phyloP scores from a whole-genome alignment of 371 early-diverging fungal genomes.

The Mucor sp. region DNA sequence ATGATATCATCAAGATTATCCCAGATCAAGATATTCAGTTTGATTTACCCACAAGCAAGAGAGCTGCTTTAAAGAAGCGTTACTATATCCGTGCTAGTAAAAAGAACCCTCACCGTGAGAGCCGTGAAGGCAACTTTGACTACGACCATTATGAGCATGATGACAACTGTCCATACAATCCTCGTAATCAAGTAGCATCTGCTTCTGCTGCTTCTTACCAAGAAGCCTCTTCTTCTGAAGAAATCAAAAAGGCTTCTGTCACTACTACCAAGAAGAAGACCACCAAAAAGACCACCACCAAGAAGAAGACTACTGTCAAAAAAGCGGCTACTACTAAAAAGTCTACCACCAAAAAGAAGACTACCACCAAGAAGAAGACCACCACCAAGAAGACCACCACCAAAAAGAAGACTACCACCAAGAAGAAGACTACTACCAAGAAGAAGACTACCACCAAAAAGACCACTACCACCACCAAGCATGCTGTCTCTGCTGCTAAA shows the following conservation, averaged over 20 bases:
- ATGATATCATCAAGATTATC: conserved; percentile 34
- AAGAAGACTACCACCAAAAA: conserved; percentile 17
- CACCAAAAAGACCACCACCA: conserved; percentile 2
- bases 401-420: neutral
- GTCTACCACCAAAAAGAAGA: conserved; percentile 5
- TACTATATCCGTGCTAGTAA: conserved; percentile 20
- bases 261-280: conserved; percentile 10
- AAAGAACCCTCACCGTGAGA: neutral
- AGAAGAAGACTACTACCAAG: too few relatives aligned
- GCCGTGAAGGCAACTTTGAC: conserved; percentile 17
- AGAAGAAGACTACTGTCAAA: neutral
- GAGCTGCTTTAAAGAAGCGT: conserved; percentile 17
- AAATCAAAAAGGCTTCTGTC: neutral
- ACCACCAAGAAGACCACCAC: conserved; percentile 1
- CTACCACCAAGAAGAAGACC: neutral
- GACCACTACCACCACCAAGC: neutral
- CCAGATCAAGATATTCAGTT: conserved; percentile 45
- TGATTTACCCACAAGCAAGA: conserved; percentile 26
- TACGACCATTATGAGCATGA: conserved; percentile 19
- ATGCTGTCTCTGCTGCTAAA: neutral
- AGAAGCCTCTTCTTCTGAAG: neutral
- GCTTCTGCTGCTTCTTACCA: conserved; percentile 4
- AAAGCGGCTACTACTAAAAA: neutral
- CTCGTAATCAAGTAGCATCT: neutral
- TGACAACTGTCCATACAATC: conserved; percentile 15